Evolutionary conservation across 768 basidiomycete genomes (phyloP).

Genomic region (Russula olivacea): DNA sequence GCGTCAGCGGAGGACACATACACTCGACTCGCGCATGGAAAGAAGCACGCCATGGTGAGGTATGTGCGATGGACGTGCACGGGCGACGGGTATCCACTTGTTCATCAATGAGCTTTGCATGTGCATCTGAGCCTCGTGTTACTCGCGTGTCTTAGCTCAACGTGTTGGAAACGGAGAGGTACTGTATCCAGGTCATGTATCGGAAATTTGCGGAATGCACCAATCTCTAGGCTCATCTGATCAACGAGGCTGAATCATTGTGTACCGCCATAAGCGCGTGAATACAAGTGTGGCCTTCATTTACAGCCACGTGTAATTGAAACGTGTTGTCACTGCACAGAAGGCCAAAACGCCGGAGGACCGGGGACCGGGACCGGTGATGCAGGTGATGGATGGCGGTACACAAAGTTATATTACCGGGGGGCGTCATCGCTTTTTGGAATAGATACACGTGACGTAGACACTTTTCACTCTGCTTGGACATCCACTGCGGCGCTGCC

Average conservation of each 20-base stretch:
- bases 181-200: too few species aligned
- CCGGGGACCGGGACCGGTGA: too few species aligned
- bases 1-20: too few species aligned
- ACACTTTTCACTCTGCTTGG: constrained; percentile 4
- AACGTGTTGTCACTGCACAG: not conserved
- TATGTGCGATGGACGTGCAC: not conserved
- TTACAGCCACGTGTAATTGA: too few species aligned
- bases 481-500: not conserved
- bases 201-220: too few species aligned
- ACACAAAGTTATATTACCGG: not conserved
- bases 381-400: not conserved
- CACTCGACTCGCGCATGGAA: too few species aligned
- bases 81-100: not conserved
- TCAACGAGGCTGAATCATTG: not conserved
- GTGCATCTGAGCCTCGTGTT: not conserved
- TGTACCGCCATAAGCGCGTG: too few species aligned
- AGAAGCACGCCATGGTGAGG: not conserved
- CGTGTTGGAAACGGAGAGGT: too few species aligned
- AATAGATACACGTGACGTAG: not conserved
- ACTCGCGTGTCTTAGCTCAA: not conserved
- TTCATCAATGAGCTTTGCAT: not conserved
- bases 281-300: too few species aligned
- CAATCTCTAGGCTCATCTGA: not conserved
- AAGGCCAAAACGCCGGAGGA: not conserved
- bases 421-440: not conserved